Base-by-base conservation (phyloP, 768 basidiomycete species). In the Psilocybe subaeruginosa region DNA sequence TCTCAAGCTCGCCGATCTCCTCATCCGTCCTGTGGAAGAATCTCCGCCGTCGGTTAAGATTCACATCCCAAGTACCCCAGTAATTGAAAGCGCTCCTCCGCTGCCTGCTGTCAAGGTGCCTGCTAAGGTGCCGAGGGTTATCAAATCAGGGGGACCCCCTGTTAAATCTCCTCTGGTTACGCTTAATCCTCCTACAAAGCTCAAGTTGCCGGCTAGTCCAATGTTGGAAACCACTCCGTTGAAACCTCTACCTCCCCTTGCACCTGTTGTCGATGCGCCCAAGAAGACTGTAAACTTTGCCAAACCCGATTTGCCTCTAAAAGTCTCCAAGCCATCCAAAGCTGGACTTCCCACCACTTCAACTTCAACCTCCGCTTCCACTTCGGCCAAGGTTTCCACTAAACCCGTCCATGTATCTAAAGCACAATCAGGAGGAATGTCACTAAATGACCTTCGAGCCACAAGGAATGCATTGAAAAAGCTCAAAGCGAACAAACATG, bases 1-100 rank as follows among this genome's bases (percentile, higher is more conserved):
- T 52, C 80, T 99, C 68, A 98, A 99, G 74, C 78, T 97, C 23
- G 93, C 93, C 4, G 97, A 98, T 68, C 81, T 97, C 17, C 83
- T 95, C 46, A 89, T 96, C 66, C 87, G 89, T 54, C 91, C 93
- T 23, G 79, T 87, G 3, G 88, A 93, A 60, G 97, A 99, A 74
- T 82, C 87, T 1, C 79, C 91, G 5, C 96, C 96, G 1, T 95
- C 93, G 59, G 88, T 96, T 63, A 92, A 87, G 49, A 88, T 96
- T 53, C 91, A 93, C 66, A 85, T 95, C 56, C 83, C 83, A 43
- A 80, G 79, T 29, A 93, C 92, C 1, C 93, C 95, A 12, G 81
- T 90, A 2, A 67, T 74, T 4, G 93, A 95, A 64, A 71, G 71
- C 4, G 71, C 84, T 9, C 87, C 91, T 30, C 80, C 81, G 45